Conservation (phyloP, 352 stramenopile genomes). For the Hyaloperonospora brassicae region DNA sequence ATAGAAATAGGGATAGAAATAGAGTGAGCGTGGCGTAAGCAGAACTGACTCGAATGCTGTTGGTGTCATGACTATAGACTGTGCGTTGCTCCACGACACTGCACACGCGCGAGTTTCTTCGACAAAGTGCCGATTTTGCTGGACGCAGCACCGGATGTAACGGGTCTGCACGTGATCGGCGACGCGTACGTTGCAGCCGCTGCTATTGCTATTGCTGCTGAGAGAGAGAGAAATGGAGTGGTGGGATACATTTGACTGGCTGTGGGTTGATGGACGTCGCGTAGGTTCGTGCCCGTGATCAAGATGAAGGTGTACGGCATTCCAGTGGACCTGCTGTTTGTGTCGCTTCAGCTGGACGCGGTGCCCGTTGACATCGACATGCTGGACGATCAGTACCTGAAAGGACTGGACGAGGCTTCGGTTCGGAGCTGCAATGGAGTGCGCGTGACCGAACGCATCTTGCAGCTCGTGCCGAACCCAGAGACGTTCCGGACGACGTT, state of each 20-base stretch:
- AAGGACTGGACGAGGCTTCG: constrained; percentile 88
- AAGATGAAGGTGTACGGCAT: constrained; percentile 91
- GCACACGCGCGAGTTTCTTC: constrained; percentile 84
- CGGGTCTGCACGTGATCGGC: constrained; percentile 71
- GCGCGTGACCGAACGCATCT: constrained; percentile 91
- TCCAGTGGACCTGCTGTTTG: constrained; percentile 92
- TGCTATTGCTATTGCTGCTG: no score
- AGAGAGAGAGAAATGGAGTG: neutral
- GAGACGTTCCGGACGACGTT: constrained; percentile 87
- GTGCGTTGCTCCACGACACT: constrained; percentile 75
- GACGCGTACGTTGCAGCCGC: constrained; percentile 72
- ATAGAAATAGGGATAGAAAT: no score
- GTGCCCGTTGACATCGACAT: constrained; percentile 67
- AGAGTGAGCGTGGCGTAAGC: no score
- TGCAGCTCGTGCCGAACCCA: constrained; percentile 83
- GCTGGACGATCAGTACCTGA: constrained; percentile 69
- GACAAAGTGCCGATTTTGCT: constrained; percentile 71
- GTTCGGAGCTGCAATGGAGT: constrained; percentile 92
- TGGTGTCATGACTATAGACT: constrained; percentile 34
- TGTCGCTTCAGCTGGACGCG: constrained; percentile 51
- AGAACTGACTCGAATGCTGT: neutral
- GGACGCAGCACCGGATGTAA: constrained; percentile 58
- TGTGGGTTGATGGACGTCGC: neutral
- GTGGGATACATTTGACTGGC: neutral
- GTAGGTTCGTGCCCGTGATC: constrained; percentile 87